Base-by-base conservation (phyloP, 352 stramenopile species). In the Pythium dissotocum region DNA sequence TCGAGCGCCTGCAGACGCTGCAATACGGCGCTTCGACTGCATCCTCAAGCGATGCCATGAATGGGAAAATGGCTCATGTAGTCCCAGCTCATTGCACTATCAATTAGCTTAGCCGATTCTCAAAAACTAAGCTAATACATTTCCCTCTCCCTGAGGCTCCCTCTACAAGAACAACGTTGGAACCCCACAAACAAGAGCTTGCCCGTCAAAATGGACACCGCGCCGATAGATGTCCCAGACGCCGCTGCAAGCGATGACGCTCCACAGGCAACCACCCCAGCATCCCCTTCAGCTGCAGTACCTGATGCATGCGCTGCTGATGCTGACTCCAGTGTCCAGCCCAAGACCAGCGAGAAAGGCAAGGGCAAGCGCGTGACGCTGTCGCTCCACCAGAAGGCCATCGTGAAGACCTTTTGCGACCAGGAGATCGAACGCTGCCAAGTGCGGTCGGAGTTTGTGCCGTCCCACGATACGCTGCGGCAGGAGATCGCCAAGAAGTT, bases 381-480 rank as follows among this genome's bases (percentile, higher is more conserved):
- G n/a, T 89, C 84, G 42, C 61, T 92, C 53, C 82, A 85, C 51
- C 82, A 92, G 54, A 92, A 92, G 62, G 67, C 72, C 12, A 80
- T 90, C 13, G 80, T 89, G 36, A 92, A 92, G 77, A 90, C 77
- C 32, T 92, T 90, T 56, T 92, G 84, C 59, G 84, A 90, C 71
- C 73, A 90, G 63, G 80, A 80, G 57, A 71, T 90, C 35, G 76
- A 57, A 28, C 75, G 83, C n/a, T 82, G 77, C 69, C 89, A 87
- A 55, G 67, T 70, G 49, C 77, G 79, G 42, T 78, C 80, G 58
- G 73, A 88, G 51, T 61, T 79, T 33, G 72, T 80, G 67, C 84
- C 82, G 53, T 90, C 84, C 21, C 84, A 92, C 49, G 84, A 90
- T 35, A 26, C 72, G 44, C 75, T 92, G 62, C 73, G 84, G 14